These are phyloP conservation scores for Eucalyptus curtisii DNA, from an alignment of 345 rosid genomes.

Conservation along the genomic window DNA sequence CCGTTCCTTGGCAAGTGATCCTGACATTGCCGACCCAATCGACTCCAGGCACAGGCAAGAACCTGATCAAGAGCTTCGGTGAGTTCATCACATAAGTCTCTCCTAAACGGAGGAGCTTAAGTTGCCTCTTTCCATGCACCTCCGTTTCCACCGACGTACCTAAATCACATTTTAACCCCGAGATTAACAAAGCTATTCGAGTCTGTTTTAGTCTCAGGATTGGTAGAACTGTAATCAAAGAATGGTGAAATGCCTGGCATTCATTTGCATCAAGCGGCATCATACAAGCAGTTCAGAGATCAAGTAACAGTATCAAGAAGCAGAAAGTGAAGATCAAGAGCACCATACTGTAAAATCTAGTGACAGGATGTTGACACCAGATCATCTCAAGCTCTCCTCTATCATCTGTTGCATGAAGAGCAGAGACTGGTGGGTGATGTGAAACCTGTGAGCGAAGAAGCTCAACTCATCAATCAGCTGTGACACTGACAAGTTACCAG, in stretches of 20 bases:
- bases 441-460: slow-evolving; percentile 34
- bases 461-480: background rate
- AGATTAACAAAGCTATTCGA: background rate
- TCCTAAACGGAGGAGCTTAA: slow-evolving; percentile 35
- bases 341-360: slow-evolving; percentile 49
- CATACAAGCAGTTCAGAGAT: background rate
- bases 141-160: slow-evolving; percentile 63
- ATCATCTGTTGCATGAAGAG: slow-evolving; percentile 65
- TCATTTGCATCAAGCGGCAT: background rate
- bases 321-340: background rate
- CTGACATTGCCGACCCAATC: slow-evolving; percentile 56
- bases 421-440: slow-evolving; percentile 80
- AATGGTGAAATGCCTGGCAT: background rate
- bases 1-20: slow-evolving; percentile 48
- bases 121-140: slow-evolving; percentile 41
- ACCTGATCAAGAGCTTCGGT: slow-evolving; percentile 46
- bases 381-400: slow-evolving; percentile 41
- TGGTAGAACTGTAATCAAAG: background rate
- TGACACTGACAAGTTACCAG: background rate
- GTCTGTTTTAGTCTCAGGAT: background rate
- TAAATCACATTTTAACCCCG: background rate
- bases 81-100: slow-evolving; percentile 78
- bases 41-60: slow-evolving; percentile 43
- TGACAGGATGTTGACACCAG: slow-evolving; percentile 53
- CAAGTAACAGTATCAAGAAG: background rate